Base-by-base conservation (phyloP, 225 moss, liverwort and hornwort species). In the Anthoceros angustus region DNA sequence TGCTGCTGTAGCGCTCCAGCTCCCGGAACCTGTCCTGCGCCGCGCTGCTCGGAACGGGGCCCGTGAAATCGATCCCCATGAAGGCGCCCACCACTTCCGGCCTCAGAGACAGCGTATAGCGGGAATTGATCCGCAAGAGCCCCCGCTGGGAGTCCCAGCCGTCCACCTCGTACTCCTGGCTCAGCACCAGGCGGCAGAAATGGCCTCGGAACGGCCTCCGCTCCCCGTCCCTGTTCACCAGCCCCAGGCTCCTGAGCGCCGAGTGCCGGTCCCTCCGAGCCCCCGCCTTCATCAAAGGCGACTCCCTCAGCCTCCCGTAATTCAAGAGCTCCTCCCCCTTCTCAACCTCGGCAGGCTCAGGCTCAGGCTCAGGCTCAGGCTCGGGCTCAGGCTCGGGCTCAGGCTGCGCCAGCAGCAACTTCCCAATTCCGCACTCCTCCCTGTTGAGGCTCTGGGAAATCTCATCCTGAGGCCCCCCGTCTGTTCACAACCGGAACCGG, bases 21-120 rank as follows among this genome's bases (percentile, higher is more conserved):
- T 55, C 55, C 55, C 23, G n/a, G 14, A 55, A 55, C 55, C 23
- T 55, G 55, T 23, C 55, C 55, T 55, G 55, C 8, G 55, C 18
- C 55, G 55, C 55, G 55, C 55, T 55, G 55, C n/a, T 55, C 55
- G 55, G 55, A 55, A 55, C 23, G 55, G 55, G 55, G 5, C 55
- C 55, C n/a, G n/a, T 55, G 55, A 55, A 55, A 4, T 55, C 55
- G 18, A 55, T 55, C 6, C 55, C 55, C 55, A 55, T 15, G 6
- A 55, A 55, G 55, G 23, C n/a, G 55, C 55, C 55, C 14, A 55
- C 8, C 18, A 55, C 14, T 12, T 55, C 55, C 8, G 55, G 16
- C 55, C 55, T 9, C 16, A 55, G 55, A 9, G 55, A 55, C 55
- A 55, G n/a, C 7, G 55, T 55, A 12, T 55, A 23, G n/a, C 23